These are phyloP conservation scores for Eimeria tenella DNA, from an alignment of 169 alveolate genomes.

Conservation along the genomic window DNA sequence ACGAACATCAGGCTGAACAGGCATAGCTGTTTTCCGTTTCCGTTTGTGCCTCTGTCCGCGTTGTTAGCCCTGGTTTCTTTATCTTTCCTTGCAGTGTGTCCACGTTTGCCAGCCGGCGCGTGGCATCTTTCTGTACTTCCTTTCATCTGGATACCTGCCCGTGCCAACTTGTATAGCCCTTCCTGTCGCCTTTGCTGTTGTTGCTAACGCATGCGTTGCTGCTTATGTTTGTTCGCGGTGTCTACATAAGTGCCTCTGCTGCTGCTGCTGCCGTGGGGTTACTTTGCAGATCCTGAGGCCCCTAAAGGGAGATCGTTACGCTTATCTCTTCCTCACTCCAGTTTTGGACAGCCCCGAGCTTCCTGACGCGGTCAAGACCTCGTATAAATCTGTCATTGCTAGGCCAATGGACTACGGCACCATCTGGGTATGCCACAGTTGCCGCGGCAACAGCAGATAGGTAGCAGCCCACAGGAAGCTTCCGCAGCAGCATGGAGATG, in stretches of 20 bases:
- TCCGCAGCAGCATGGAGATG: background rate
- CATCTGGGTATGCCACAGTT: constrained; percentile 68
- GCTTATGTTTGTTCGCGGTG: background rate
- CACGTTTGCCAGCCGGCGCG: background rate
- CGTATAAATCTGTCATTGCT: constrained; percentile 57
- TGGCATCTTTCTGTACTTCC: background rate
- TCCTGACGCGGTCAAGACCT: constrained; percentile 74
- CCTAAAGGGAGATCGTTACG: constrained; percentile 76
- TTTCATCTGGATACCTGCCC: background rate
- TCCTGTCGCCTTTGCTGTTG: background rate
- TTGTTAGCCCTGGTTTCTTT: background rate
- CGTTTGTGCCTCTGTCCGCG: no score
- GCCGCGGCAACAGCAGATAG: background rate
- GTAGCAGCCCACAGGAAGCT: background rate
- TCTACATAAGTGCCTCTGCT: background rate
- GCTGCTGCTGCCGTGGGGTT: constrained; percentile 46
- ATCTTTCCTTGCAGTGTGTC: background rate
- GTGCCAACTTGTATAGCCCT: background rate
- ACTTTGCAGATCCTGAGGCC: constrained; percentile 73
- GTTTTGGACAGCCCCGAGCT: constrained; percentile 75
- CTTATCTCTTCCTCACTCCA: constrained; percentile 69
- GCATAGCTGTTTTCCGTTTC: no score
- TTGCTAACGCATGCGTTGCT: background rate
- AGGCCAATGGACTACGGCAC: constrained; percentile 80
- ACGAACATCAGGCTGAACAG: no score